Base-by-base conservation (phyloP, 257 asterid species). In the Parsonsia alboflavescens region DNA sequence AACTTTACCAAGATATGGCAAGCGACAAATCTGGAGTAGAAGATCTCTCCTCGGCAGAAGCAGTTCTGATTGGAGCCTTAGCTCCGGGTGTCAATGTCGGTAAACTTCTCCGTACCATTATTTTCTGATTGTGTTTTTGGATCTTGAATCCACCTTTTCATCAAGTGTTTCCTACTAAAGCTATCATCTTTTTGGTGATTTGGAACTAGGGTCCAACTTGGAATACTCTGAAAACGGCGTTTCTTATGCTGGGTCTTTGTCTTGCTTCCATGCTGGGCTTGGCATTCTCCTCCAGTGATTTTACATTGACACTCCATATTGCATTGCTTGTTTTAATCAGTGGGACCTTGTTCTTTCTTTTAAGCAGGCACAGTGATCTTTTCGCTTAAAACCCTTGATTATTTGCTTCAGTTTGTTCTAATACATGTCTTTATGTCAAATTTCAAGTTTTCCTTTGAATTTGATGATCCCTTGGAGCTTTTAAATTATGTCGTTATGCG, bases 31-130 rank as follows among this genome's bases (percentile, higher is more conserved):
- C 89, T 49, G 77, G 66, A 4, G 73, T 76, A 49, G 86, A 77
- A 26, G 82, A 79, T 58, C 16, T 73, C 57, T 89, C 96, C 28
- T 80, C 96, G 16, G 89, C 91, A 15, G 71, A 87, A 80, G 96
- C 98, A 42, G 90, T 92, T 15, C 56, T 92, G 57, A 80, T 86
- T 36, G 98, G 98, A 73, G 97, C 98, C 82, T 69, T 92, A 76
- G 93, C 98, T 53, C 97, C 97, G 66, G 98, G 96, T 12, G 97
- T 92, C 82, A 90, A 90, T 86, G 97, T 90, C 72, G 19, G 88
- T 84, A 71, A 80, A 33, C 66, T 30, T 7, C 68, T 63, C 71
- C 70, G 24, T 45, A 42, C 53, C 67, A 57, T 39, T 41, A 1
- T 69, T 16, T 54, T 45, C 24, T 19, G 42, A 49, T 24, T 42